Evolutionary conservation across 768 basidiomycete species (phyloP).

Genomic region (Naganishia randhawae): DNA sequence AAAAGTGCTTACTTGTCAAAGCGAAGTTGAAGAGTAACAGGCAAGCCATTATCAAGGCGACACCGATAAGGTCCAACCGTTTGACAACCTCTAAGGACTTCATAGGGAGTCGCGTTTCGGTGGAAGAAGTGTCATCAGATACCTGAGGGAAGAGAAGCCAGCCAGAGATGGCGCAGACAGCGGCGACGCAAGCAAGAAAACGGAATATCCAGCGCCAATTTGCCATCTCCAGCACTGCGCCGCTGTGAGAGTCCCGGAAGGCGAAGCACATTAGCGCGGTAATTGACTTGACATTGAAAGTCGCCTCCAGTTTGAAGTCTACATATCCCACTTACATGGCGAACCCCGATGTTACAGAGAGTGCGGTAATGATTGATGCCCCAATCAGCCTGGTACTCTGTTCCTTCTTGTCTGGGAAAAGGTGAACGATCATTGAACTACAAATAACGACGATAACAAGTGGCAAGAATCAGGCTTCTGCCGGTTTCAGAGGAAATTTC

Average conservation of each 20-base stretch:
- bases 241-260: conserved; percentile 41
- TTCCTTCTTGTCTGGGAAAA: not conserved
- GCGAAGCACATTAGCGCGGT: too few species aligned
- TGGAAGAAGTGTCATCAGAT: not conserved
- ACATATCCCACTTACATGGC: too few species aligned
- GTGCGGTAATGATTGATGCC: not conserved
- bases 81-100: conserved; percentile 34
- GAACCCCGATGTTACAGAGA: not conserved
- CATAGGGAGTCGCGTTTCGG: not conserved
- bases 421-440: not conserved
- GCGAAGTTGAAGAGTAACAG: conserved; percentile 46
- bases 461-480: not conserved
- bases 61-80: conserved; percentile 45
- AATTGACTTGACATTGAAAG: too few species aligned
- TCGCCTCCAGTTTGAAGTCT: too few species aligned
- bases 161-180: conserved; percentile 37
- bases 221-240: conserved; percentile 45
- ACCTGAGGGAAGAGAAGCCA: conserved; percentile 42
- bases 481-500: not conserved
- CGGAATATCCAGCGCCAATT: conserved; percentile 49
- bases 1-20: conserved; percentile 32
- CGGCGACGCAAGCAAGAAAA: conserved; percentile 41
- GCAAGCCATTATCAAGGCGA: conserved; percentile 37
- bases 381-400: not conserved
- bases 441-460: not conserved